A percentile compares a stretch with the other conserved stretches of the same genome.
phyloP scores from a whole-genome alignment of 305 asterid genomes.

The Rubia tinctorum region DNA sequence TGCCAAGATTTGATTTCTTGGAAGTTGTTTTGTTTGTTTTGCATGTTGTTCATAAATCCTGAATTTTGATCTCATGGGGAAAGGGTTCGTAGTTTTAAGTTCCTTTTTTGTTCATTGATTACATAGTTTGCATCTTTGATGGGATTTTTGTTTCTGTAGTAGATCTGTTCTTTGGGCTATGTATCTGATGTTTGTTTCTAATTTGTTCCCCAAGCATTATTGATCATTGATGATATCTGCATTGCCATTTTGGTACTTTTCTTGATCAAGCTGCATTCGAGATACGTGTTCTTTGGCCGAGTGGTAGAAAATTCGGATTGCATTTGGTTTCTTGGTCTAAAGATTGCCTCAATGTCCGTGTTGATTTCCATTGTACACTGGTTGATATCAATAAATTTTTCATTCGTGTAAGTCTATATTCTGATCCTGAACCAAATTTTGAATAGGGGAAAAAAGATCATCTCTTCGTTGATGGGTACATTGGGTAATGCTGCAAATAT shows the following conservation, averaged over 20 bases:
- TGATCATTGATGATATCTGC: too few species aligned
- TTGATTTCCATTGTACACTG: background rate
- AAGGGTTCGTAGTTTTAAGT: background rate
- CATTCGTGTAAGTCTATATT: background rate
- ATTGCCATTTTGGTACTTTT: too few species aligned
- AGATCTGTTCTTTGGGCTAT: too few species aligned
- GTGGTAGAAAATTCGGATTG: background rate
- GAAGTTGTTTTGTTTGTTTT: background rate
- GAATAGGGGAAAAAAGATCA: conserved; percentile 27
- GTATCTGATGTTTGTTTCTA: too few species aligned
- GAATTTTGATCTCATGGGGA: background rate
- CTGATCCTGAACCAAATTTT: conserved; percentile 4
- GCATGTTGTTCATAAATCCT: background rate
- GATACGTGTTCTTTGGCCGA: background rate
- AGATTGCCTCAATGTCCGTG: background rate
- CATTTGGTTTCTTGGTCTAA: background rate
- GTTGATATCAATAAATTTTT: background rate
- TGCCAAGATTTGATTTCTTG: background rate
- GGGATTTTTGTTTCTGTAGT: too few species aligned
- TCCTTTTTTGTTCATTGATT: background rate
- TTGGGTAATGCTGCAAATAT: conserved; percentile 81
- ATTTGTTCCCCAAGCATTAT: too few species aligned
- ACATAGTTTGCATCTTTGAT: too few species aligned
- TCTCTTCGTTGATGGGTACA: conserved; percentile 42
- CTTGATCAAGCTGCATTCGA: background rate